phyloP scores from a whole-genome alignment of 805 yeast genomes.

The Candida qinlingensis region DNA sequence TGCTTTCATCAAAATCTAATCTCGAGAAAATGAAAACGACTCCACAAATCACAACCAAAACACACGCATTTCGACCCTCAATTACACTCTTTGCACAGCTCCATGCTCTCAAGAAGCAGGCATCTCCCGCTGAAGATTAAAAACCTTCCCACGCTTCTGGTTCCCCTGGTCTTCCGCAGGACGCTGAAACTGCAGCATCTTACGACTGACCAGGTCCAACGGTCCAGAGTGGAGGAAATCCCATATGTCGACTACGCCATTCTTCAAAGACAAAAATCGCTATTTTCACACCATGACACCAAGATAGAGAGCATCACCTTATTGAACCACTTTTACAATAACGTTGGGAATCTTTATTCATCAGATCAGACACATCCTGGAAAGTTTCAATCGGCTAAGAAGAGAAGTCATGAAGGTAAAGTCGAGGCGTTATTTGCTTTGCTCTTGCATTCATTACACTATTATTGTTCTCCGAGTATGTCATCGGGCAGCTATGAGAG shows the following conservation, averaged over 20 bases:
- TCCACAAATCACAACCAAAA: no score
- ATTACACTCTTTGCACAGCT: no score
- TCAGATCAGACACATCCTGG: background rate
- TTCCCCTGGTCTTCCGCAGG: background rate
- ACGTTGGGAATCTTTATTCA: background rate
- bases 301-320: background rate
- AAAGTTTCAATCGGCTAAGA: background rate
- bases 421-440: conserved; percentile 12
- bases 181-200: conserved; percentile 1
- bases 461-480: background rate
- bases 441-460: conserved; percentile 16
- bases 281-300: background rate
- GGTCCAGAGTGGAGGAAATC: background rate
- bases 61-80: no score
- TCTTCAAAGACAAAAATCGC: conserved; percentile 1
- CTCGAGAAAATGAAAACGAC: no score
- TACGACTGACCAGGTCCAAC: background rate
- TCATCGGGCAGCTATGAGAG: background rate
- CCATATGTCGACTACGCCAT: conserved; percentile 5
- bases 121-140: no score
- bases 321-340: background rate
- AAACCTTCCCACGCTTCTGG: no score
- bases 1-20: no score
- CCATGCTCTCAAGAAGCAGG: no score
- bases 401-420: conserved; percentile 3